phyloP scores from a whole-genome alignment of 1,284 basidiomycete genomes.

The Coniferiporia sulphurascens region DNA sequence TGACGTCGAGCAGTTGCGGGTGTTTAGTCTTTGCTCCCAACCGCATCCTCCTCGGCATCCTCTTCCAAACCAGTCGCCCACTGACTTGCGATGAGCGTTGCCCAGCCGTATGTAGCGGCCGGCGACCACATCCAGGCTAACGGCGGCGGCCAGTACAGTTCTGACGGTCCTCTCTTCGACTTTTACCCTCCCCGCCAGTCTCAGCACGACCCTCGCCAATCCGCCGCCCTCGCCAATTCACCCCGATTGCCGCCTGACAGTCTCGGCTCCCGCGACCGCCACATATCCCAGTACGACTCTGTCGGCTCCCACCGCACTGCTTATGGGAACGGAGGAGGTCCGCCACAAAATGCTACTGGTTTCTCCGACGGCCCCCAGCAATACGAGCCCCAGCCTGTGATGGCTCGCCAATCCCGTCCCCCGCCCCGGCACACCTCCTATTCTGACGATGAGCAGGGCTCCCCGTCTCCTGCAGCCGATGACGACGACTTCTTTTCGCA shows the following conservation, averaged over 20 bases:
- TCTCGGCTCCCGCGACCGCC: neutral
- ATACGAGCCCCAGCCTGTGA: conserved; percentile 9
- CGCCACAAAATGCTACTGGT: conserved; percentile 13
- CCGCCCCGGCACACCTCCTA: conserved; percentile 8
- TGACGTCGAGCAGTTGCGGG: neutral
- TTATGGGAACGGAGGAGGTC: neutral
- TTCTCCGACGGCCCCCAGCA: conserved; percentile 12
- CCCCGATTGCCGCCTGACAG: conserved; percentile 6
- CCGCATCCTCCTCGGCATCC: conserved; percentile 1
- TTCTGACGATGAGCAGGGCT: conserved; percentile 17
- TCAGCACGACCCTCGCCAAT: conserved; percentile 8
- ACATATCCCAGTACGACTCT: conserved; percentile 8
- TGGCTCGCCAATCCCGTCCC: conserved; percentile 4
- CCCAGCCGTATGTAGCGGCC: conserved; percentile 7
- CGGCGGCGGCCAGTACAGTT: neutral
- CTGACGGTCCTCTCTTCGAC: conserved; percentile 18
- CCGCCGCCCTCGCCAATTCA: conserved; percentile 4
- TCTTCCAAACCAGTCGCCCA: neutral
- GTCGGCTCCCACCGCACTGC: neutral
- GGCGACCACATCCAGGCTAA: conserved; percentile 1
- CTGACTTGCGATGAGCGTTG: conserved; percentile 14
- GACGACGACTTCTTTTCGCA: conserved; percentile 38
- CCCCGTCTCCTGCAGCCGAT: conserved; percentile 15
- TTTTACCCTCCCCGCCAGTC: conserved; percentile 10
- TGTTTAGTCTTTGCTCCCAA: neutral